These are phyloP conservation scores for Fraxinus velutina DNA, from an alignment of 305 asterid genomes.

Conservation along the genomic window DNA sequence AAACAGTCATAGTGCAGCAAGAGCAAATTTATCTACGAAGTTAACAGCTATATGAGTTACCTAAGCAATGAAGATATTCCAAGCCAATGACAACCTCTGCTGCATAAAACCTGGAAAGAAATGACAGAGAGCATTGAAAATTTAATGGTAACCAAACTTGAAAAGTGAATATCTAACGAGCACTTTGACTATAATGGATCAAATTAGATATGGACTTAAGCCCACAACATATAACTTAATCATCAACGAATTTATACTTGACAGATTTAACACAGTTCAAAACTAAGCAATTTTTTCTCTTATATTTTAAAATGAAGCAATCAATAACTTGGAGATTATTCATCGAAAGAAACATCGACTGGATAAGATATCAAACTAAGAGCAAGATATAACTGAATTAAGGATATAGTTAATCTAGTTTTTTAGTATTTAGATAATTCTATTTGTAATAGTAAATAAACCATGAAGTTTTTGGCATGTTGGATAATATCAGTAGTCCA, in stretches of 20 bases:
- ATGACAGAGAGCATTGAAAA: neutral
- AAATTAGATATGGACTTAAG: neutral
- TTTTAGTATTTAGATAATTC: neutral
- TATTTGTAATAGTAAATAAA: neutral
- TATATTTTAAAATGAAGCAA: neutral
- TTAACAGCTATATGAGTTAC: slow-evolving; percentile 36
- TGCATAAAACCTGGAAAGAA: slow-evolving; percentile 73
- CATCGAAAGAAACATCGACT: neutral
- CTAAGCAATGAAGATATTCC: slow-evolving; percentile 98
- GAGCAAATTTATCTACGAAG: neutral
- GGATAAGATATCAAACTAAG: neutral
- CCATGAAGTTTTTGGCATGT: neutral
- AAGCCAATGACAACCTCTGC: slow-evolving; percentile 88
- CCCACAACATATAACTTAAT: neutral
- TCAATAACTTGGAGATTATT: neutral
- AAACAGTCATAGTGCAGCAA: neutral
- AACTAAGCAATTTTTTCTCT: neutral
- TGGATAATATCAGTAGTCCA: neutral
- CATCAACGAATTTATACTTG: neutral
- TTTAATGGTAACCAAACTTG: neutral
- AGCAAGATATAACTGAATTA: neutral
- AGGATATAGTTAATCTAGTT: neutral
- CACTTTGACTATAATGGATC: neutral
- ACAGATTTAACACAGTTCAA: neutral
- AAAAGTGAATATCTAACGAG: neutral